Evolutionary conservation across 768 basidiomycete species (phyloP), one percentile per base, ranked within the genome.

Genomic region (Lactarius psammicola): DNA sequence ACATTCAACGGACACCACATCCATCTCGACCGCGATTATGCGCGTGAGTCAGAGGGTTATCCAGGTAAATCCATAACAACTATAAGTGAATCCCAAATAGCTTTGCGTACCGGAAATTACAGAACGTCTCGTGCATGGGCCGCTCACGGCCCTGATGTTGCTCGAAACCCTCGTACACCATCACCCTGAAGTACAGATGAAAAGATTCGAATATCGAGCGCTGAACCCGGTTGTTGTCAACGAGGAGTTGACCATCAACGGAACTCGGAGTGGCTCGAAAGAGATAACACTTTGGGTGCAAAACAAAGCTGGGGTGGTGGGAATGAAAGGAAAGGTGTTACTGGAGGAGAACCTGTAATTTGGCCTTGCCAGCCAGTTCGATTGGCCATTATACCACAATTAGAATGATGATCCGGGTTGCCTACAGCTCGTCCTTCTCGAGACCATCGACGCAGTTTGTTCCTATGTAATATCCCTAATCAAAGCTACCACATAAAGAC

Each of bases 51-150:
- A 23, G 89, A 94, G 75, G 89, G 89, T 9, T 91, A 92, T 69
- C 82, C 87, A 67, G 90, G 89, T 85, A 68, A 62, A 80, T 71
- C 30, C 11, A 11, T 28, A 9, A 20, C 15, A 4, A 28, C 56
- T 28, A 31, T 53, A 28, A 13, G 49, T 4, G 49, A 33, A 46
- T 33, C 26, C 54, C 26, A 28, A 46, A 23, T 59, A 34, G 4
- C 20, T 36, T 33, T 28, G 51, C 28, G n/a, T 64, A 44, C 44
- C 49, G 46, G 8, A 36, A 26, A 18, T 42, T 34, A 30, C 71
- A 91, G 90, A 91, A 75, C 84, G 90, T 13, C 81, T 94, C n/a
- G 89, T 94, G 13, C 92, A 94, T 72, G 92, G 90, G 0, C 92
- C 92, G 46, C 76, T 94, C 51, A 93, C 88, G 2, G 90, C 92